Evolutionary conservation across 805 yeast genomes (phyloP).

Genomic region (Starmerella scarabaei): DNA sequence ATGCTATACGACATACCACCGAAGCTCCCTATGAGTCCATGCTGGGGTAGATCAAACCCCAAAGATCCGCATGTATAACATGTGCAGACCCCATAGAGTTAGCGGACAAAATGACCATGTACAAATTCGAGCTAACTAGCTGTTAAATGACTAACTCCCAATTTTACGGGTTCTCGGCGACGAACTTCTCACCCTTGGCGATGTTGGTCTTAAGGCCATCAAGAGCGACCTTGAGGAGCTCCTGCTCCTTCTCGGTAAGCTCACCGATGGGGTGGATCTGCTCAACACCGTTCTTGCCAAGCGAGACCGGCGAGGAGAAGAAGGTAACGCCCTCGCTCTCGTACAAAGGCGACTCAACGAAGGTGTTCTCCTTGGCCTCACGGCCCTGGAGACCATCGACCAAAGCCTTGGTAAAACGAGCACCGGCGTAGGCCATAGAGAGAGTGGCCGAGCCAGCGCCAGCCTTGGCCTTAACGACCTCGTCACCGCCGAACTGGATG

Average conservation of each 20-base stretch:
- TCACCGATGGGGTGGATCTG: conserved; percentile 69
- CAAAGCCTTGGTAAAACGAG: conserved; percentile 51
- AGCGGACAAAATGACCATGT: no score
- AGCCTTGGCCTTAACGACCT: conserved; percentile 83
- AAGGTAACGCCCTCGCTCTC: conserved; percentile 85
- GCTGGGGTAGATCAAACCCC: no score
- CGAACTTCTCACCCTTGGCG: conserved; percentile 81
- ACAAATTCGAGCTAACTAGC: no score
- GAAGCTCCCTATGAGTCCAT: no score
- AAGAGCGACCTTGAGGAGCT: conserved; percentile 66
- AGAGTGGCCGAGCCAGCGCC: conserved; percentile 91
- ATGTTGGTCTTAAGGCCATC: conserved; percentile 80
- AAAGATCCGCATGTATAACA: no score
- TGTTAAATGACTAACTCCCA: no score
- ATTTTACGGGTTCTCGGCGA: conserved; percentile 32
- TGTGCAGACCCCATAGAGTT: no score
- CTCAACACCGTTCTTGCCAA: conserved; percentile 83
- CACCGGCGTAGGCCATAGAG: conserved; percentile 90
- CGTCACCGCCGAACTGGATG: conserved; percentile 94
- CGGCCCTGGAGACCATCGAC: conserved; percentile 34
- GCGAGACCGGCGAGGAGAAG: conserved; percentile 89
- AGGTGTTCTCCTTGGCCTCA: conserved; percentile 40
- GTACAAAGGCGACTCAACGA: conserved; percentile 60
- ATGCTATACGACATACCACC: no score
- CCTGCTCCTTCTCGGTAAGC: conserved; percentile 68